Evolutionary conservation across 1,139 yeast genomes (phyloP).

Genomic region (Petasospora fabianii): DNA sequence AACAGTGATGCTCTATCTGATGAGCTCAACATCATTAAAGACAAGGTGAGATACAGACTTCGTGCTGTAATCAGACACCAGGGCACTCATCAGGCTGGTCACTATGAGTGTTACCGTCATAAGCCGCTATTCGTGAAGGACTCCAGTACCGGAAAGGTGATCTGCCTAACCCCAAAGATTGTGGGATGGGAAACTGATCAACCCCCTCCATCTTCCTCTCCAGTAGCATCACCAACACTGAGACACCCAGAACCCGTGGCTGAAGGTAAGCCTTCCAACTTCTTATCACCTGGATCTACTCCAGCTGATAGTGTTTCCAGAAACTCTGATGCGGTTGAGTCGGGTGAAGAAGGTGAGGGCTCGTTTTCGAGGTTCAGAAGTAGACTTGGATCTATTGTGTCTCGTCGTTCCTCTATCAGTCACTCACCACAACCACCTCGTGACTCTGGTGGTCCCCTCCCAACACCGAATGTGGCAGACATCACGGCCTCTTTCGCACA

Average conservation of each 20-base stretch:
- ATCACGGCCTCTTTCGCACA: slow-evolving; percentile 6
- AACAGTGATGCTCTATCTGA: slow-evolving; percentile 12
- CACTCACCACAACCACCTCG: slow-evolving; percentile 18
- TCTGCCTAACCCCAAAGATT: slow-evolving; percentile 47
- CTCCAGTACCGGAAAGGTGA: slow-evolving; percentile 37
- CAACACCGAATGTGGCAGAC: background rate
- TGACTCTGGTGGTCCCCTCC: slow-evolving; percentile 11
- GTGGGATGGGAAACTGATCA: slow-evolving; percentile 9
- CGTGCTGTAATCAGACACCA: slow-evolving; percentile 77
- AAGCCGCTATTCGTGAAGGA: slow-evolving; percentile 63
- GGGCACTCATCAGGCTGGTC: slow-evolving; percentile 89
- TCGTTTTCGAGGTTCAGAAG: slow-evolving; percentile 22
- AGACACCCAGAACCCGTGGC: background rate
- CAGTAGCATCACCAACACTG: background rate
- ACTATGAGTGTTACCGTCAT: slow-evolving; percentile 74
- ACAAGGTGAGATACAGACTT: slow-evolving; percentile 47
- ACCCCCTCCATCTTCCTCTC: slow-evolving; percentile 1
- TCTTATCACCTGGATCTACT: slow-evolving; percentile 3
- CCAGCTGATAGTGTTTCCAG: slow-evolving; percentile 19
- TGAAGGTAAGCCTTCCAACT: background rate
- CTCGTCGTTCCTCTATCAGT: slow-evolving; percentile 24
- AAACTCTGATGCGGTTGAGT: slow-evolving; percentile 13
- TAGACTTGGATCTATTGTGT: slow-evolving; percentile 24
- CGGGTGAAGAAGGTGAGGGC: slow-evolving; percentile 16
- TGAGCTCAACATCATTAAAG: slow-evolving; percentile 20